Evolutionary conservation across 2,329 filamentous ascomycete genomes (phyloP), one percentile per base, ranked within the genome.

Genomic region (Tolypocladium endophyticum): DNA sequence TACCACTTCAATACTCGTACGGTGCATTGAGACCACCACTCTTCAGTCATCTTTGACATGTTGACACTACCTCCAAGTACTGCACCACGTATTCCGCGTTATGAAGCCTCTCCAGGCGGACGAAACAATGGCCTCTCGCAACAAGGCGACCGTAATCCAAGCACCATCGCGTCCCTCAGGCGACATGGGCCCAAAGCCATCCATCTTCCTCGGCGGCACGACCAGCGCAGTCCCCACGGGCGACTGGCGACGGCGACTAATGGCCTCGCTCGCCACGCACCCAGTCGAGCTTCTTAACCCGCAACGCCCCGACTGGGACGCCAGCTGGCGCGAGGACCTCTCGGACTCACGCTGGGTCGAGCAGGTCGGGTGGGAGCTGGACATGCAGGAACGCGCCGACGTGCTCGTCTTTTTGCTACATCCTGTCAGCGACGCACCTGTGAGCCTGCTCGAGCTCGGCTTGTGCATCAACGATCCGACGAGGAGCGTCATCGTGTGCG

Each of bases 361-460:
- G 45, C 86, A 88, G 67, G 77, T 84, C 0, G 70, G 77, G 36
- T 88, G 86, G 85, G 86, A 88, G 72, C 74, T 87, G 2, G 74
- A 79, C 20, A 82, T 77, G 69, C 79, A 84, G 63, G 78, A 82
- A 18, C 61, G 63, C 1, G 81, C 81, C 0, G 76, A 80, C 64
- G 65, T 87, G 6, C 72, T 87, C 8, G 79, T 81, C 30, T 73
- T 87, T 58, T 84, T 81, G 68, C 83, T 87, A 59, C 77, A 82
- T 54, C 72, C 76, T 1, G 71, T 63, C 3, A 84, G 81, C 0
- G 72, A 75, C 55, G 82, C 83, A 9, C 81, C 82, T 1, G 76
- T 87, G 33, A 84, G 79, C 39, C 69, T 88, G 66, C 70, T 87
- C 53, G 85, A 88, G 71, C 69, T 88, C 23, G 85, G 85, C 0